phyloP scores from a whole-genome alignment of 306 rosid genomes.

The Trifolium fragiferum region DNA sequence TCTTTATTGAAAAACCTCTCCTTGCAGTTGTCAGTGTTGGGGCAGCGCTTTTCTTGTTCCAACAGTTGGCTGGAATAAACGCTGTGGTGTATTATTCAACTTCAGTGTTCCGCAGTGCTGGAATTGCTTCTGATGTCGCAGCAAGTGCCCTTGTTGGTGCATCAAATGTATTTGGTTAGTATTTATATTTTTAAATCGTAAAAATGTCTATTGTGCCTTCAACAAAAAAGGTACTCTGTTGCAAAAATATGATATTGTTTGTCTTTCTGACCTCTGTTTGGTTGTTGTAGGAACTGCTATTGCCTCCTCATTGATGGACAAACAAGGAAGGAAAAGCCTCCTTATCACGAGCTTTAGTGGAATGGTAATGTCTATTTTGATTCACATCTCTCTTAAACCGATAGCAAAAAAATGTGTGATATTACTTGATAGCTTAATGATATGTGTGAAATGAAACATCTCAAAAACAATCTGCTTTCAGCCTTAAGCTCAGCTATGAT shows the following conservation, averaged over 20 bases:
- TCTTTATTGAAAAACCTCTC: slow-evolving; percentile 37
- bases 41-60: slow-evolving; percentile 92
- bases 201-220: background rate
- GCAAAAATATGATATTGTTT: slow-evolving; percentile 25
- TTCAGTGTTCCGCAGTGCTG: slow-evolving; percentile 94
- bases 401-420: too few relatives aligned
- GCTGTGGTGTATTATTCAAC: slow-evolving; percentile 98
- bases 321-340: slow-evolving; percentile 93
- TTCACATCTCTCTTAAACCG: background rate
- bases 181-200: slow-evolving; percentile 9
- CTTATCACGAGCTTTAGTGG: slow-evolving; percentile 87
- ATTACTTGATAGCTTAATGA: slow-evolving; percentile 26
- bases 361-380: slow-evolving; percentile 64
- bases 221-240: background rate
- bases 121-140: slow-evolving; percentile 93
- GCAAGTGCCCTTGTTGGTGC: slow-evolving; percentile 99
- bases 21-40: slow-evolving; percentile 95
- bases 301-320: slow-evolving; percentile 97
- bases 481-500: too few relatives aligned
- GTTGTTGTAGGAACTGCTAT: slow-evolving; percentile 72
- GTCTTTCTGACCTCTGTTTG: slow-evolving; percentile 37
- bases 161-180: slow-evolving; percentile 92
- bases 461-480: too few relatives aligned
- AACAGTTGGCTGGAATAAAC: slow-evolving; percentile 94
- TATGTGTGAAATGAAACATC: slow-evolving; percentile 14